Percentiles rank a stretch among this genome's conserved stretches.
Conservation (phyloP, 306 rosid genomes). For the Carpinus viminea region DNA sequence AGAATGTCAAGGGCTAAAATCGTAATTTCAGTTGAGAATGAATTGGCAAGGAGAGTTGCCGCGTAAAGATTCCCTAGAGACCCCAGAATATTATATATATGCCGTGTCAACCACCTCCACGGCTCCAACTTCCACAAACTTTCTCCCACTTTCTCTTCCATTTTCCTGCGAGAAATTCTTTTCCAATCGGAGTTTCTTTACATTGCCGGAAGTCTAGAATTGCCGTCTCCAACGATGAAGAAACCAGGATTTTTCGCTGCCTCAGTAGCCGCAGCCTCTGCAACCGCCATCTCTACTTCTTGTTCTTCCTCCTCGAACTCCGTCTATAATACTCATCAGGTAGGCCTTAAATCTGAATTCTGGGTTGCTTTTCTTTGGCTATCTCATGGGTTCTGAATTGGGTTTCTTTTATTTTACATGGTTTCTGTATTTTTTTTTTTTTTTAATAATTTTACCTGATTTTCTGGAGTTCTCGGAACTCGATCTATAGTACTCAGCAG, state of each 20-base stretch:
- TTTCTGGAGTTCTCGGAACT: background rate
- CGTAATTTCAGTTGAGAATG: background rate
- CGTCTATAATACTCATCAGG: conserved; percentile 34
- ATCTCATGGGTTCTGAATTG: background rate
- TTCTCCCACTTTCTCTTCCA: conserved; percentile 6
- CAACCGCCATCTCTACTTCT: conserved; percentile 30
- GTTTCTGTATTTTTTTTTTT: background rate
- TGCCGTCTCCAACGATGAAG: conserved; percentile 36
- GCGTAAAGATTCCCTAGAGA: conserved; percentile 19
- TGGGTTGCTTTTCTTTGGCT: background rate
- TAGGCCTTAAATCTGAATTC: conserved; percentile 1
- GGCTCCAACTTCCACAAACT: background rate
- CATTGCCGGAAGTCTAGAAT: background rate
- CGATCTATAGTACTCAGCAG: conserved; percentile 29
- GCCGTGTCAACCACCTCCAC: conserved; percentile 15
- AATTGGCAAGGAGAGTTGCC: conserved; percentile 22
- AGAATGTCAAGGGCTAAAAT: background rate
- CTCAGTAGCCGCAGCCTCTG: conserved; percentile 46
- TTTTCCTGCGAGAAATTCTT: conserved; percentile 13
- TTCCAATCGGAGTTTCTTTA: background rate
- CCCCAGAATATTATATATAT: background rate
- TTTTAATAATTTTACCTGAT: too few species aligned
- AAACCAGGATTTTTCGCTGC: conserved; percentile 40
- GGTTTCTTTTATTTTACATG: background rate
- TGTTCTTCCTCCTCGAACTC: conserved; percentile 23